Base-by-base conservation (phyloP, 495 filamentous ascomycete genomes). In the Aspergillus taichungensis region DNA sequence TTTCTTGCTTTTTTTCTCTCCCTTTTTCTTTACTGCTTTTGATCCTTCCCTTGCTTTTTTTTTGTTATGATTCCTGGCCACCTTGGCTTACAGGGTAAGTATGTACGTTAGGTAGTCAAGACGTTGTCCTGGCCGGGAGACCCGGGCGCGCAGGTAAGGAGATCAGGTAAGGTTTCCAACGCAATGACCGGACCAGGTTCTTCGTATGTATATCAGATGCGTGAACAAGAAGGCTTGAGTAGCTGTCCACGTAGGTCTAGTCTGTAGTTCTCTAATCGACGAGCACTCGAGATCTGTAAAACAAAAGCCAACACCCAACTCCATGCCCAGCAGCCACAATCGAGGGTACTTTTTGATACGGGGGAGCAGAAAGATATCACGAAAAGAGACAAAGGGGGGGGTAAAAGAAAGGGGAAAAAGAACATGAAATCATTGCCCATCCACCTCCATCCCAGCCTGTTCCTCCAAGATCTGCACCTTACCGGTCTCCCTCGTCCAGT, bases 161-260 rank as follows among this genome's bases (percentile, higher is more conserved):
- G 77, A 76, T 76, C 75, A 84, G 82, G 80, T 84, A 85, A 83
- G 77, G 60, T 56, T 53, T 62, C 51, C 29, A 45, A 34, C 49
- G 48, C 53, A 60, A 60, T 57, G 46, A 66, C 64, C 54, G 47
- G 59, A 44, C 53, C 59, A 66, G 52, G 50, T 45, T 56, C 46
- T 59, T 57, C 42, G 55, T 61, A 59, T 53, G 48, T 24, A 24
- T 24, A 24, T 24, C 18, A 24, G 18, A 24, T 24, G 18, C 18
- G 18, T 46, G 49, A 51, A 24, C 18, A 46, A 33, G 36, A 43
- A 49, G 53, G 18, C 18, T 24, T 24, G 18, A 24, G 18, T 24
- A 24, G 18, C 18, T 24, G 18, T 24, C 18, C 18, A 24, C 18
- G 18, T 24, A 24, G 18, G 18, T 24, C 18, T 24, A 24, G 18